Conservation (phyloP, 441 rosid species). For the Euphorbia celastroides region DNA sequence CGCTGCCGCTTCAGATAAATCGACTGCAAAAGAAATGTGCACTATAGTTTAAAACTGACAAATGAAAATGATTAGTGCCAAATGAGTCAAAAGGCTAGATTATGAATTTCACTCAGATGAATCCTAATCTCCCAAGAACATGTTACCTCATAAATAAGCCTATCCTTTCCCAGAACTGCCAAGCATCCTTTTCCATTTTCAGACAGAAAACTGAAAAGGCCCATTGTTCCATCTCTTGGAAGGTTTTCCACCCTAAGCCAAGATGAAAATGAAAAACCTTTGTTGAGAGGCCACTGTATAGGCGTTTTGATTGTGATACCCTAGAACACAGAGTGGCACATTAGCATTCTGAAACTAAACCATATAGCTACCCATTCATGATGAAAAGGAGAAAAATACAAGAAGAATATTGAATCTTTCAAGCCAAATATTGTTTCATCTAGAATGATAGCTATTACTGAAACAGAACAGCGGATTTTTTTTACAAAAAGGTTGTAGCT, state of each 20-base stretch:
- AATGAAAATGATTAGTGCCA: not conserved
- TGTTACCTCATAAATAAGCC: constrained; percentile 72
- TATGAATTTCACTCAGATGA: too few species aligned
- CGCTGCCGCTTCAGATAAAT: constrained; percentile 75
- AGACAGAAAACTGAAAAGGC: constrained; percentile 87
- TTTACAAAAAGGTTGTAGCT: not conserved
- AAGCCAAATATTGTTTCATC: not conserved
- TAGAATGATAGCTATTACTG: constrained; percentile 2
- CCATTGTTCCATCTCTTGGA: constrained; percentile 72
- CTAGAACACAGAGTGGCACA: constrained; percentile 33
- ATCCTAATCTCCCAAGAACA: constrained; percentile 18
- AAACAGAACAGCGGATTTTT: not conserved
- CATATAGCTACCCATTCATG: too few species aligned
- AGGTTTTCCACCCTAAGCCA: constrained; percentile 98
- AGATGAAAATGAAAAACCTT: constrained; percentile 96
- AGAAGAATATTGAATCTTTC: not conserved
- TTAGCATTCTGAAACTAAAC: not conserved
- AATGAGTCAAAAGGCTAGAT: too few species aligned
- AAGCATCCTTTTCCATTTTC: constrained; percentile 96
- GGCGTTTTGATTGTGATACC: constrained; percentile 87
- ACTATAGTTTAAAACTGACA: constrained; percentile 17
- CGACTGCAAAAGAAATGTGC: constrained; percentile 52
- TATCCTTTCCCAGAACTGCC: constrained; percentile 67
- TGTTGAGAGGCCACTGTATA: constrained; percentile 87
- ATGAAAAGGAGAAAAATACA: not conserved